A percentile compares a stretch with the other conserved stretches of the same genome.
phyloP scores from a whole-genome alignment of 257 asterid species.

The Solanum dulcamara region DNA sequence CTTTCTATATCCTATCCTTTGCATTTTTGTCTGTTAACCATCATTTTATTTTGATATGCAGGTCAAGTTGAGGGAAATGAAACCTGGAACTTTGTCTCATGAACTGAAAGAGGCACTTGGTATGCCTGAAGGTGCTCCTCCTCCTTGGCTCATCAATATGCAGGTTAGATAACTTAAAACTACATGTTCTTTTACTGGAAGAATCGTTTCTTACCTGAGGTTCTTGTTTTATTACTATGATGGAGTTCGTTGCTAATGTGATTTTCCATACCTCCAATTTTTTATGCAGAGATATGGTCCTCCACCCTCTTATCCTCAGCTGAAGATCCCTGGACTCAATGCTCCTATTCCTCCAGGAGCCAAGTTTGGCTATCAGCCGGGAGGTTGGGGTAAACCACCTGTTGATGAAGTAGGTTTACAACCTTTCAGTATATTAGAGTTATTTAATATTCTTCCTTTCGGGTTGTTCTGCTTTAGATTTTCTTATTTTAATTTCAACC shows the following conservation, averaged over 20 bases:
- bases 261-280: not conserved
- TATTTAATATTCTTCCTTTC: not conserved
- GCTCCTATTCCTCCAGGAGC: conserved; percentile 98
- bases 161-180: conserved; percentile 41
- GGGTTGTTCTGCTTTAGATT: conserved; percentile 56
- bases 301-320: conserved; percentile 95
- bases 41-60: conserved; percentile 1
- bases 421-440: not conserved
- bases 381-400: conserved; percentile 99
- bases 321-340: conserved; percentile 92
- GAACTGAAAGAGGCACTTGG: conserved; percentile 95
- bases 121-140: conserved; percentile 99
- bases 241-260: not conserved
- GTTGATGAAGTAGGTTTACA: conserved; percentile 71
- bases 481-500: not conserved
- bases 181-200: not conserved
- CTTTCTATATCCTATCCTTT: not conserved
- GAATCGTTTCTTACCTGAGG: not conserved
- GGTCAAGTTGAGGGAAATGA: conserved; percentile 96
- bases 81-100: conserved; percentile 78
- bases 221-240: not conserved
- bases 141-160: conserved; percentile 99
- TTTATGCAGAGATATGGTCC: conserved; percentile 85
- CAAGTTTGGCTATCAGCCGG: conserved; percentile 91
- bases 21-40: not conserved